Evolutionary conservation across 129 eudicot species (phyloP), one percentile per base, ranked within the genome.

Genomic region (Chrysanthemum makinoi): DNA sequence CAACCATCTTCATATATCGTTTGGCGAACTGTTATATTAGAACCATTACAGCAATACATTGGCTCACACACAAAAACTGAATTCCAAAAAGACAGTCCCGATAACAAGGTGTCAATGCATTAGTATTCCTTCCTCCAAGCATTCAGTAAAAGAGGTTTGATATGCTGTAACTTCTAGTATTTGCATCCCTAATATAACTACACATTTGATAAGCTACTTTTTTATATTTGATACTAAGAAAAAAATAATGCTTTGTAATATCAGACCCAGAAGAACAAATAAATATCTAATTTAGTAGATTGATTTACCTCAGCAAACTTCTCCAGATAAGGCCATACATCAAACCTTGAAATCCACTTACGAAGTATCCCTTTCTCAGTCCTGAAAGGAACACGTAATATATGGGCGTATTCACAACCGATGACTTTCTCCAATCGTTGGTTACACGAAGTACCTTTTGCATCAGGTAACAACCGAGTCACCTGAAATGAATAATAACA

Each of bases 251-350:
- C 18, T 61, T 44, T 20, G 57, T 46, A 72, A 72, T 59, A 47
- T 61, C 48, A 12, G 46, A 35, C 47, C 68, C 0, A 26, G 51
- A 35, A 66, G 22, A 66, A 57, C 17, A 11, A 18, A 35, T 17
- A 53, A 5, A 17, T 51, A 69, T 18, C 44, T 12, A 4, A 70
- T 44, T 79, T 17, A 46, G 14, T 28, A 51, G 55, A 55, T 10
- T 49, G 60, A 48, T 50, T 82, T 78, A 90, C 99, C 99, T 81
- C 95, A 3, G 99, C 52, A 76, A 86, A 95, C 30, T 80, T 86
- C 85, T 95, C 99, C 63, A 95, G 79, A 80, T 95, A 95, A 50
- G 99, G 99, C 99, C 99, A 95, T 18, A 95, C 95, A 78, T 95
- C 99, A 72, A 90, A 95, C 77, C 99, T 84, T 67, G 99, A 95